Percentiles rank a stretch among this genome's conserved stretches.
Evolutionary conservation across 2,329 filamentous ascomycete species (phyloP).

Genomic region (Beauveria varroae): DNA sequence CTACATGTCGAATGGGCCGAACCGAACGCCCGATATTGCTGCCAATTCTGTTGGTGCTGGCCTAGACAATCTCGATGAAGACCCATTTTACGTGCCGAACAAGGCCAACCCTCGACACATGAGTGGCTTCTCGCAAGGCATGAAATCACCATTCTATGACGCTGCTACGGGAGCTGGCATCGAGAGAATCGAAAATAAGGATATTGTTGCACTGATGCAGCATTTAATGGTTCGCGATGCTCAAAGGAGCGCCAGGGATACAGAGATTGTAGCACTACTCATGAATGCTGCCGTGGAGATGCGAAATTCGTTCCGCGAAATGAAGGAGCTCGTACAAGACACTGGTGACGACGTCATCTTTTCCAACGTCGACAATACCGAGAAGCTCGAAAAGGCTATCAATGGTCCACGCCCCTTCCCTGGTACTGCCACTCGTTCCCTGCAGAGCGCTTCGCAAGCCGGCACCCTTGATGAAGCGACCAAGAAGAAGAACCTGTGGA

Average conservation of each 20-base stretch:
- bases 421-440: slow-evolving; percentile 51
- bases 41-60: slow-evolving; percentile 50
- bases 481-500: slow-evolving; percentile 92
- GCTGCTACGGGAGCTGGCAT: slow-evolving; percentile 79
- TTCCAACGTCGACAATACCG: slow-evolving; percentile 78
- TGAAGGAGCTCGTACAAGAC: slow-evolving; percentile 85
- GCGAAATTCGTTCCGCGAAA: slow-evolving; percentile 91
- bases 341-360: slow-evolving; percentile 80
- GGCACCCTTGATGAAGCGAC: slow-evolving; percentile 49
- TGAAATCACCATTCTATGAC: slow-evolving; percentile 85
- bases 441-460: slow-evolving; percentile 48
- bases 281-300: slow-evolving; percentile 93
- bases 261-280: slow-evolving; percentile 89
- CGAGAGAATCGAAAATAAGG: slow-evolving; percentile 88
- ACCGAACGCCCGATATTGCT: slow-evolving; percentile 46
- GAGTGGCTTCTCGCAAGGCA: slow-evolving; percentile 87
- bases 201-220: slow-evolving; percentile 96
- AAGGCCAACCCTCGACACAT: slow-evolving; percentile 57
- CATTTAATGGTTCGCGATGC: slow-evolving; percentile 96
- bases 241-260: slow-evolving; percentile 90
- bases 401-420: slow-evolving; percentile 82
- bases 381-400: slow-evolving; percentile 74
- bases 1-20: slow-evolving; percentile 71
- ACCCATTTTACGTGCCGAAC: slow-evolving; percentile 58
- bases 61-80: slow-evolving; percentile 47